Percentiles rank a stretch among this genome's conserved stretches.
phyloP scores from a whole-genome alignment of 768 basidiomycete species.

The Tubosaeta sp. region DNA sequence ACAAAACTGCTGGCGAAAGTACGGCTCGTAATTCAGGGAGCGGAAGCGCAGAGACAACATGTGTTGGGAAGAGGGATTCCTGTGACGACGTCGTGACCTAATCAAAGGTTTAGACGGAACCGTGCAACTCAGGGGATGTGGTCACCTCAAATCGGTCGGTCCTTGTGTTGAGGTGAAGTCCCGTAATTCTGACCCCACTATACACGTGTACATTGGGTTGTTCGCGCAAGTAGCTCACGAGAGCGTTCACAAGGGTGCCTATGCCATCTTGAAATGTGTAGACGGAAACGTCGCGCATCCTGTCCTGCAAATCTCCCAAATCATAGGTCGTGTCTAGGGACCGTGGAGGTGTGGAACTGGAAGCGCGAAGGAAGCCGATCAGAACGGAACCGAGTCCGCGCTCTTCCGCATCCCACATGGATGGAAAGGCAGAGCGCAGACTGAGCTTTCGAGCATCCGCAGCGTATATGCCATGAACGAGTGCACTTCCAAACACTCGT shows the following conservation, averaged over 20 bases:
- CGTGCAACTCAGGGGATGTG: background rate
- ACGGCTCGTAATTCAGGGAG: slow-evolving; percentile 48
- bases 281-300: slow-evolving; percentile 62
- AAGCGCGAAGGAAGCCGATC: slow-evolving; percentile 44
- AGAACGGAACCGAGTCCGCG: slow-evolving; percentile 68
- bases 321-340: slow-evolving; percentile 34
- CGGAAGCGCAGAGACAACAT: slow-evolving; percentile 75
- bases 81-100: slow-evolving; percentile 34
- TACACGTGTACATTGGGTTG: slow-evolving; percentile 58
- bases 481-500: slow-evolving; percentile 67
- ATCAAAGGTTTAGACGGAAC: slow-evolving; percentile 1
- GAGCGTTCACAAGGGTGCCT: slow-evolving; percentile 53
- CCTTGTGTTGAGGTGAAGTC: slow-evolving; percentile 30
- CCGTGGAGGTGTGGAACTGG: slow-evolving; percentile 9
- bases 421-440: slow-evolving; percentile 72
- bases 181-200: slow-evolving; percentile 36
- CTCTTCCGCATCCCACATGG: slow-evolving; percentile 66
- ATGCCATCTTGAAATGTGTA: slow-evolving; percentile 82
- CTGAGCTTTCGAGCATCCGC: slow-evolving; percentile 75
- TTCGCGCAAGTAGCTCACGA: slow-evolving; percentile 44
- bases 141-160: slow-evolving; percentile 45
- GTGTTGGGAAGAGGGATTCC: slow-evolving; percentile 43
- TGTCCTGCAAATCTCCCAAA: slow-evolving; percentile 43
- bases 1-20: slow-evolving; percentile 35
- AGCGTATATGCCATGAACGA: slow-evolving; percentile 93